Evolutionary conservation across 257 asterid genomes (phyloP).

Genomic region (Apocynum venetum): DNA sequence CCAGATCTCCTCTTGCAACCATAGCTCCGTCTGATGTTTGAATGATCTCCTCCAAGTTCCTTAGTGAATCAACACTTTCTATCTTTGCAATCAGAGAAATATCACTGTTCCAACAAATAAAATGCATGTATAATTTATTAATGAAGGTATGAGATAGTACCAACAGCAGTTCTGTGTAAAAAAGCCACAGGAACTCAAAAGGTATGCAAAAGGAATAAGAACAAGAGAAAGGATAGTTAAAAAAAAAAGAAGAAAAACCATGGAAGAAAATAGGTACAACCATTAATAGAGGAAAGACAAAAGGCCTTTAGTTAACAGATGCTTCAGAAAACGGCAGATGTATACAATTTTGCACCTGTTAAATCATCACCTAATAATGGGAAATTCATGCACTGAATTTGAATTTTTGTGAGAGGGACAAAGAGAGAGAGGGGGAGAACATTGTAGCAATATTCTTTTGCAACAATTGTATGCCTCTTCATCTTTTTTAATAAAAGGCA

Average conservation of each 20-base stretch:
- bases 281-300: not conserved
- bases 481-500: not conserved
- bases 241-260: not conserved
- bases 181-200: not conserved
- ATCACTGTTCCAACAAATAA: constrained; percentile 54
- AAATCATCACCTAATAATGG: not conserved
- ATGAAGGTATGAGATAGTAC: not conserved
- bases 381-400: not conserved
- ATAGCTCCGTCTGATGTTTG: constrained; percentile 94
- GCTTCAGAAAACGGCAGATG: not conserved
- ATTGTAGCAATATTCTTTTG: not conserved
- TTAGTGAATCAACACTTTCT: constrained; percentile 92
- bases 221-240: not conserved
- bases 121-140: not conserved
- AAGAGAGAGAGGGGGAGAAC: not conserved
- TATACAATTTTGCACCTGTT: not conserved
- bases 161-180: not conserved
- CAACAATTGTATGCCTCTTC: not conserved
- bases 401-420: not conserved
- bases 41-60: constrained; percentile 90
- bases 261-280: not conserved
- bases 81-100: constrained; percentile 85
- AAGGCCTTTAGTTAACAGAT: not conserved
- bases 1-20: constrained; percentile 99
- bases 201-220: not conserved